Base-by-base conservation (phyloP, 1,284 basidiomycete genomes). In the Salmacisia buchloeana region DNA sequence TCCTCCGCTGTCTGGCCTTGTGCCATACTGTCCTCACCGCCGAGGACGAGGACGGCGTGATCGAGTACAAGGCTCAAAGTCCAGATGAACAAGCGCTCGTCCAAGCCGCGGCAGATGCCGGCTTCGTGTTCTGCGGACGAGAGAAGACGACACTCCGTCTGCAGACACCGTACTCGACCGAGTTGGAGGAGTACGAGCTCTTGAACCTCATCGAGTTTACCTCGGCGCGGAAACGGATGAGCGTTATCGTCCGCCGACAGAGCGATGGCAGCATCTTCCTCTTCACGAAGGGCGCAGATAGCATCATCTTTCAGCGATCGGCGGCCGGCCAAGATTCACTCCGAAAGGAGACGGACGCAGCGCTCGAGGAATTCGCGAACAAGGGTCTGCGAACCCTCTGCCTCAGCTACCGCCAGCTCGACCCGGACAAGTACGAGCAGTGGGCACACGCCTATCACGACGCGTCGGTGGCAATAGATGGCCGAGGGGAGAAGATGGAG, bases 121-220 rank as follows among this genome's bases (percentile, higher is more conserved):
- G 92, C 0, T 97, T 93, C 80, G 88, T 89, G 67, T 99, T 99
- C 80, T 54, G 49, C 6, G 49, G 91, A 91, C 74, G 94, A 85
- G 2, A 89, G 96, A 57, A 98, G 97, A 80, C 94, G 94, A 5
- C 92, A 89, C 78, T 96, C 93, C 0, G 91, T 94, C 3, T 97
- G 91, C 77, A 86, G 39, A 97, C 66, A 88, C 90, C 62, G 85
- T 94, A 61, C 83, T 86, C 62, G 93, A 45, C 91, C 21, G 81
- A 83, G 62, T 82, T 85, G 4, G 84, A 86, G 64, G 92, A 97
- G 79, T 97, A 88, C 78, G 87, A 97, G 80, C 87, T 98, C 61
- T 83, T 99, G 62, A 97, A 98, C 76, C 89, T 98, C 54, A 96
- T 93, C 85, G 96, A 98, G 81, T 98, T 99, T 85, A 98, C 97